These are phyloP conservation scores for Candida silvicultrix DNA, from an alignment of 805 yeast species.

Conservation along the genomic window DNA sequence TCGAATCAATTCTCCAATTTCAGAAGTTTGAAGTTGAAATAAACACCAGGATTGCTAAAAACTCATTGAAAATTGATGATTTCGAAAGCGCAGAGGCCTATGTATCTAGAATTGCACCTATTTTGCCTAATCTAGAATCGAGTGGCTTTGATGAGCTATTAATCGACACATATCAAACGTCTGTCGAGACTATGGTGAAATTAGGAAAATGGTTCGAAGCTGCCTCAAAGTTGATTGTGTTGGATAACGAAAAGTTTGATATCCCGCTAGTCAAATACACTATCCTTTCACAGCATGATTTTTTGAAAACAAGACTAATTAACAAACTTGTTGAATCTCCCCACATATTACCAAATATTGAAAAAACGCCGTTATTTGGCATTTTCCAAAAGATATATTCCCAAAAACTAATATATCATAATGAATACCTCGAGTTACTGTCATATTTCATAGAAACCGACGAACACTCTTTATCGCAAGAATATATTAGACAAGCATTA, in stretches of 20 bases:
- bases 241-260: constrained; percentile 9
- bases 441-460: background rate
- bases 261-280: constrained; percentile 8
- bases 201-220: constrained; percentile 18
- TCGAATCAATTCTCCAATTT: constrained; percentile 5
- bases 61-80: constrained; percentile 8
- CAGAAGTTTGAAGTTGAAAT: constrained; percentile 10
- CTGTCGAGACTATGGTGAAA: constrained; percentile 14
- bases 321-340: constrained; percentile 5
- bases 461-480: constrained; percentile 2
- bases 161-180: constrained; percentile 4
- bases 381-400: constrained; percentile 12
- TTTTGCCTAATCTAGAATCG: constrained; percentile 4
- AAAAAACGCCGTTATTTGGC: constrained; percentile 4
- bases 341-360: constrained; percentile 2
- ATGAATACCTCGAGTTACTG: constrained; percentile 6
- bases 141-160: background rate
- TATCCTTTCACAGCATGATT: constrained; percentile 8
- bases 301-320: constrained; percentile 8
- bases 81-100: constrained; percentile 17
- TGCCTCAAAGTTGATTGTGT: constrained; percentile 8
- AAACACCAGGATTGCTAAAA: constrained; percentile 13
- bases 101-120: constrained; percentile 13
- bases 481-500: constrained; percentile 2
- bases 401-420: constrained; percentile 9